These are phyloP conservation scores for Candida manassasensis DNA, from an alignment of 805 yeast genomes.

Conservation along the genomic window DNA sequence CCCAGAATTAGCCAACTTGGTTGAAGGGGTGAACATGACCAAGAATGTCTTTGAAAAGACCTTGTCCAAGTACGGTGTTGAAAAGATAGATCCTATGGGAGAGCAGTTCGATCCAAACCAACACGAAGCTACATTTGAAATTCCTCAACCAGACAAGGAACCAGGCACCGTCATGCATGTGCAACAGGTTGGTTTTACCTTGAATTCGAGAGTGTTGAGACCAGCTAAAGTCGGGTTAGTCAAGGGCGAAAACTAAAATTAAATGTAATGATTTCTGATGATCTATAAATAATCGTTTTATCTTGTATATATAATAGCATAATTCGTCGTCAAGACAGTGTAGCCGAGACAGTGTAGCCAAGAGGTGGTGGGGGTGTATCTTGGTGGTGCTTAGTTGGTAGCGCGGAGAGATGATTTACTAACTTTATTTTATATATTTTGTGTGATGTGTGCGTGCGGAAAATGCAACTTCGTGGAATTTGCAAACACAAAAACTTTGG, in stretches of 20 bases:
- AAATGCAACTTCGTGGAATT: no score
- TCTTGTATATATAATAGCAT: conserved; percentile 1
- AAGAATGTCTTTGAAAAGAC: conserved; percentile 83
- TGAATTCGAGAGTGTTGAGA: conserved; percentile 83
- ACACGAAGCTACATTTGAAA: conserved; percentile 90
- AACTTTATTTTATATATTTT: no score
- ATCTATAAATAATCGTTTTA: background rate
- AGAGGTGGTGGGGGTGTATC: no score
- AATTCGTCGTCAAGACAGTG: no score
- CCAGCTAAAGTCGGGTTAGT: conserved; percentile 97
- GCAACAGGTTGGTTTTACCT: conserved; percentile 83
- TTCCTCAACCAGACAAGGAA: conserved; percentile 81
- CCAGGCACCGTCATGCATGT: conserved; percentile 92
- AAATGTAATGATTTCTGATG: conserved; percentile 1
- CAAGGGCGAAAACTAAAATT: conserved; percentile 36
- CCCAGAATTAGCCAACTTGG: conserved; percentile 65
- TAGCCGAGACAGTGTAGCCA: no score
- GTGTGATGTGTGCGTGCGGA: no score
- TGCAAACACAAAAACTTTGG: no score
- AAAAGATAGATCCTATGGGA: conserved; percentile 77
- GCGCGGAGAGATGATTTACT: no score
- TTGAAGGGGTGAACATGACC: conserved; percentile 90
- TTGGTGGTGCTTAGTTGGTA: no score
- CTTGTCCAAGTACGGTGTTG: conserved; percentile 71
- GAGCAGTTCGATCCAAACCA: conserved; percentile 84